Percentiles rank a stretch among this genome's conserved stretches.
phyloP scores from a whole-genome alignment of 2,329 filamentous ascomycete species.

The Cryphonectria nitschkei region DNA sequence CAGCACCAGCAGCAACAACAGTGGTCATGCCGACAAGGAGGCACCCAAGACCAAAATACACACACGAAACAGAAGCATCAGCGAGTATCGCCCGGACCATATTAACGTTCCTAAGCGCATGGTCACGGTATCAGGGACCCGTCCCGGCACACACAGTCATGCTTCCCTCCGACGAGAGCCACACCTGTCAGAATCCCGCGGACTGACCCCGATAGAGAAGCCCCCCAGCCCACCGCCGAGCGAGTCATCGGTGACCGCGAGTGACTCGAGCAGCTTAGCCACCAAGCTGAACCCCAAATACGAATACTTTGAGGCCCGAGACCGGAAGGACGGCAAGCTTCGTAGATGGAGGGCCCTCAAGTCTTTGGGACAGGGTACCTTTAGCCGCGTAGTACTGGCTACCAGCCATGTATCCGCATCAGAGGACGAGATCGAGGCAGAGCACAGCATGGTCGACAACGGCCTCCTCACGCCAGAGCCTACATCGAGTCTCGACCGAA shows the following conservation, averaged over 20 bases:
- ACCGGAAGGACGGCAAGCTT: constrained; percentile 68
- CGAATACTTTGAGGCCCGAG: constrained; percentile 73
- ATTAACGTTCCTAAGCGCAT: constrained; percentile 71
- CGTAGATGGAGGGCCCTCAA: constrained; percentile 80
- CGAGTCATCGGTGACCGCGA: constrained; percentile 62
- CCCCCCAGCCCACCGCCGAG: constrained; percentile 83
- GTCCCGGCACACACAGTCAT: constrained; percentile 48
- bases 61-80: constrained; percentile 78
- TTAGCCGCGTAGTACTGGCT: constrained; percentile 90
- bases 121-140: constrained; percentile 71
- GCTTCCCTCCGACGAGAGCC: constrained; percentile 71
- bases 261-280: constrained; percentile 41
- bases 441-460: constrained; percentile 32
- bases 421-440: constrained; percentile 46
- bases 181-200: constrained; percentile 78
- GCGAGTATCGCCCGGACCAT: constrained; percentile 81
- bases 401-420: constrained; percentile 71
- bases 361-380: constrained; percentile 87
- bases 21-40: constrained; percentile 27
- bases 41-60: constrained; percentile 47
- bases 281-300: constrained; percentile 44
- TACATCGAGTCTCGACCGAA: constrained; percentile 59
- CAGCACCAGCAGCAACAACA: constrained; percentile 34
- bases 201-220: constrained; percentile 65
- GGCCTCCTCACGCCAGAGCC: constrained; percentile 38